phyloP scores from a whole-genome alignment of 495 filamentous ascomycete genomes.

The Daldinia caldariorum region DNA sequence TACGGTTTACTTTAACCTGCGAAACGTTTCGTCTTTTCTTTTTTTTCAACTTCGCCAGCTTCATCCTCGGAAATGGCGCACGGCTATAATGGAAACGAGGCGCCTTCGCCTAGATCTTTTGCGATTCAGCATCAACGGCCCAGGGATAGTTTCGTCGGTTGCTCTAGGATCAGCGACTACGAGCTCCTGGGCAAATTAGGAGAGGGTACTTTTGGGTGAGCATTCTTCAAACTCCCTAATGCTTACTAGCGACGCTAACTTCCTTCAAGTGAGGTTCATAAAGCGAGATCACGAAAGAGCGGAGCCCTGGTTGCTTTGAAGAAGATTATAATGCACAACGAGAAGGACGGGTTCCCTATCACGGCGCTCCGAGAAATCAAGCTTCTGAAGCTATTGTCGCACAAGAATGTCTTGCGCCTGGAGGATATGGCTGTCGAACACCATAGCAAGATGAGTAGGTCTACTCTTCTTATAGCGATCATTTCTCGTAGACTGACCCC shows the following conservation, averaged over 20 bases:
- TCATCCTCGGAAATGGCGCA: slow-evolving; percentile 41
- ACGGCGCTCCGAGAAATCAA: slow-evolving; percentile 91
- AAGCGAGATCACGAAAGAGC: slow-evolving; percentile 79
- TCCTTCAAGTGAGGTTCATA: slow-evolving; percentile 80
- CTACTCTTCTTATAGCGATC: not conserved
- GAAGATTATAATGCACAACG: slow-evolving; percentile 91
- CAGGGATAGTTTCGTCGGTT: slow-evolving; percentile 74
- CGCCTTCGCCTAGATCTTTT: slow-evolving; percentile 56
- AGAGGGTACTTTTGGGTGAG: slow-evolving; percentile 95
- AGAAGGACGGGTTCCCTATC: slow-evolving; percentile 86
- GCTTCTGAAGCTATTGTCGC: slow-evolving; percentile 90
- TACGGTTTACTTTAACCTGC: slow-evolving; percentile 30
- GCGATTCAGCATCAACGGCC: slow-evolving; percentile 57
- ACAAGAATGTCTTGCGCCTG: slow-evolving; percentile 85
- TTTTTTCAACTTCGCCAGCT: slow-evolving; percentile 6
- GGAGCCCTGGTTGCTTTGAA: slow-evolving; percentile 85
- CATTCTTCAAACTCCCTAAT: not conserved
- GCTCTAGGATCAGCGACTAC: slow-evolving; percentile 87
- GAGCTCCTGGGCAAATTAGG: slow-evolving; percentile 91
- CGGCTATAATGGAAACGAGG: slow-evolving; percentile 39
- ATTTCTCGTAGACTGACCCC: slow-evolving; percentile 24
- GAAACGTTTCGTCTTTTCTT: slow-evolving; percentile 46
- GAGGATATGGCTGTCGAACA: slow-evolving; percentile 96
- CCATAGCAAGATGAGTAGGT: slow-evolving; percentile 69
- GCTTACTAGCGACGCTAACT: slow-evolving; percentile 24